Conservation (phyloP, 169 alveolate genomes). For the Eimeria falciformis region DNA sequence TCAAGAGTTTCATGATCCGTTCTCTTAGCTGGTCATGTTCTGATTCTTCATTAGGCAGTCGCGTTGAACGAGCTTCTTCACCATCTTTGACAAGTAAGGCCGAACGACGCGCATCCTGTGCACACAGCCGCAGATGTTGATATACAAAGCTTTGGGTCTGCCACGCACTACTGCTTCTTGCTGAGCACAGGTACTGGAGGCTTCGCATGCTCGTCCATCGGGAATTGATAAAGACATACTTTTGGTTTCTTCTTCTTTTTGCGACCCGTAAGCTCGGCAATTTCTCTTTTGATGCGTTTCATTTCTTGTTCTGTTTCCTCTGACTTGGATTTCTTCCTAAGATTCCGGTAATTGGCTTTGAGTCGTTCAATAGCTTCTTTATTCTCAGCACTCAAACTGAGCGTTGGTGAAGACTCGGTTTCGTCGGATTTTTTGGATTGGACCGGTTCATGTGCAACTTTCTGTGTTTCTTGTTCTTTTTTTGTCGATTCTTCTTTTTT, state of each 20-base stretch:
- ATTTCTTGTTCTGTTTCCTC: slow-evolving; percentile 24
- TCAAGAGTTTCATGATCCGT: slow-evolving; percentile 33
- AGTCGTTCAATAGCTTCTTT: neutral
- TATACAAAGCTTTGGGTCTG: neutral
- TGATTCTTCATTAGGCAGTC: too few species aligned
- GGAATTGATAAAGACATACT: neutral
- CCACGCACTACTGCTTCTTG: neutral
- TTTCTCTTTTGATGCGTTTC: slow-evolving; percentile 48
- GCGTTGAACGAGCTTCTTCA: neutral
- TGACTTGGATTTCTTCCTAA: slow-evolving; percentile 14
- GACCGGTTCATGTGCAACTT: too few species aligned
- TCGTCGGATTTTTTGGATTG: too few species aligned
- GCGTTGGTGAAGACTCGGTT: too few species aligned
- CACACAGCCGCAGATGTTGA: neutral
- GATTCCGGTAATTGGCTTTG: slow-evolving; percentile 32
- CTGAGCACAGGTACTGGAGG: too few species aligned
- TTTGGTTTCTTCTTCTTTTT: neutral
- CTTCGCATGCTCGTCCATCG: too few species aligned
- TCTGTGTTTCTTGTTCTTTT: too few species aligned
- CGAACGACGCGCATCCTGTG: slow-evolving; percentile 52
- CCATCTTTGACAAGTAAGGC: neutral
- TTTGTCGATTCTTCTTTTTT: too few species aligned
- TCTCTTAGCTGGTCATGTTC: neutral
- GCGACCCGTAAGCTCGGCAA: slow-evolving; percentile 62
- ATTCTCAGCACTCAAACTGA: neutral